Evolutionary conservation across 345 rosid species (phyloP).

Genomic region (Punica granatum): DNA sequence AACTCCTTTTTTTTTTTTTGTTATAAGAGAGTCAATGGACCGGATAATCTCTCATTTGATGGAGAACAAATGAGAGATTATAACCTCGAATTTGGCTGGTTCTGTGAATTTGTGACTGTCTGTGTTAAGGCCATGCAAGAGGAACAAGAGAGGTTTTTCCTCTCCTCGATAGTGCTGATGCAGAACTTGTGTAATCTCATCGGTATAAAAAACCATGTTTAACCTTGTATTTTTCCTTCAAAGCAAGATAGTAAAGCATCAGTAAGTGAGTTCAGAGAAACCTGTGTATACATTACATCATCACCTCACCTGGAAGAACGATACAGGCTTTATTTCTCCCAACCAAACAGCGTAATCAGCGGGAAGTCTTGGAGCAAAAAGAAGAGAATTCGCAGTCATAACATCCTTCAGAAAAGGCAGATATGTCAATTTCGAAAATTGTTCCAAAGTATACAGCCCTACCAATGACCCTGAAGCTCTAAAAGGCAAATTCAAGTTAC

Average conservation of each 20-base stretch:
- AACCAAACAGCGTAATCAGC: constrained; percentile 86
- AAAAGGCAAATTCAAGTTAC: neutral
- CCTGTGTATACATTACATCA: constrained; percentile 7
- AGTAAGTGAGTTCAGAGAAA: neutral
- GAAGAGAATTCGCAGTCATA: constrained; percentile 64
- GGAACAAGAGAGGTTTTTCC: constrained; percentile 60
- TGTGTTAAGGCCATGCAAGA: constrained; percentile 79
- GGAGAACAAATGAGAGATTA: constrained; percentile 14
- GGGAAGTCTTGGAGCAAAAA: constrained; percentile 76
- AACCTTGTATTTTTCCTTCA: constrained; percentile 76
- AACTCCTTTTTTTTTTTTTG: too few relatives aligned
- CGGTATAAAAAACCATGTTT: constrained; percentile 52
- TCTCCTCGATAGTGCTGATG: constrained; percentile 40
- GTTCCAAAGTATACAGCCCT: neutral
- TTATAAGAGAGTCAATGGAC: too few relatives aligned
- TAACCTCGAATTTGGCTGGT: constrained; percentile 83
- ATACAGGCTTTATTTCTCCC: constrained; percentile 69
- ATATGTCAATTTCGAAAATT: neutral
- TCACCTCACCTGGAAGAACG: constrained; percentile 50
- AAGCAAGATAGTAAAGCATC: constrained; percentile 11
- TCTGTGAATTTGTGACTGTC: constrained; percentile 76
- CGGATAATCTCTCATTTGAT: too few relatives aligned
- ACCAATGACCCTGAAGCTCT: neutral
- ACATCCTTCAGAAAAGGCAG: constrained; percentile 48
- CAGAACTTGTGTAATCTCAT: constrained; percentile 58